Evolutionary conservation across 1,139 yeast genomes (phyloP).

Genomic region (Geotrichum carabidarum): DNA sequence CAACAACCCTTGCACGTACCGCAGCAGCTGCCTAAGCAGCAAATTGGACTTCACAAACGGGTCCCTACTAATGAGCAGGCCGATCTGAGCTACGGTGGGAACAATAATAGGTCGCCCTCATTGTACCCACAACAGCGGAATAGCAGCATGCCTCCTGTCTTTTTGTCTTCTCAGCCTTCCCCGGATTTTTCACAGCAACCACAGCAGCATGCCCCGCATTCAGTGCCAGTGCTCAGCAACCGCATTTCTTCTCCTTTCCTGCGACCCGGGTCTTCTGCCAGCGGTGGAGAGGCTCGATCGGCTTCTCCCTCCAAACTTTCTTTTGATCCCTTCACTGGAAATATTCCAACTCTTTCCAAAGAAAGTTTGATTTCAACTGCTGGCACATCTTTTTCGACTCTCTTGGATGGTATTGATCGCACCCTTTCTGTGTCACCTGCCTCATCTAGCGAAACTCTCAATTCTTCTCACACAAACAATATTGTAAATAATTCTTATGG

Average conservation of each 20-base stretch:
- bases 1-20: neutral
- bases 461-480: neutral
- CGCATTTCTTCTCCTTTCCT: constrained; percentile 12
- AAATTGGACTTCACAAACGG: constrained; percentile 3
- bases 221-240: neutral
- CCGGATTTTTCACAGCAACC: neutral
- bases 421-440: constrained; percentile 13
- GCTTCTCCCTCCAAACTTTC: constrained; percentile 9
- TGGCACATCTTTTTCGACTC: neutral
- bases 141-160: constrained; percentile 15
- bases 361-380: constrained; percentile 7
- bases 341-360: constrained; percentile 1
- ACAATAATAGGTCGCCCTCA: neutral
- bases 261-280: constrained; percentile 8
- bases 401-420: neutral
- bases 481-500: neutral
- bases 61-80: constrained; percentile 1
- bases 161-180: constrained; percentile 5
- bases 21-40: neutral
- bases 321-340: constrained; percentile 1
- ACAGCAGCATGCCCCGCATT: neutral
- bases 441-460: constrained; percentile 11
- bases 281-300: constrained; percentile 6
- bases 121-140: constrained; percentile 13
- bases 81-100: neutral